These are phyloP conservation scores for Lanmaoa pseudosensibilis DNA, from an alignment of 768 basidiomycete species.

Conservation along the genomic window DNA sequence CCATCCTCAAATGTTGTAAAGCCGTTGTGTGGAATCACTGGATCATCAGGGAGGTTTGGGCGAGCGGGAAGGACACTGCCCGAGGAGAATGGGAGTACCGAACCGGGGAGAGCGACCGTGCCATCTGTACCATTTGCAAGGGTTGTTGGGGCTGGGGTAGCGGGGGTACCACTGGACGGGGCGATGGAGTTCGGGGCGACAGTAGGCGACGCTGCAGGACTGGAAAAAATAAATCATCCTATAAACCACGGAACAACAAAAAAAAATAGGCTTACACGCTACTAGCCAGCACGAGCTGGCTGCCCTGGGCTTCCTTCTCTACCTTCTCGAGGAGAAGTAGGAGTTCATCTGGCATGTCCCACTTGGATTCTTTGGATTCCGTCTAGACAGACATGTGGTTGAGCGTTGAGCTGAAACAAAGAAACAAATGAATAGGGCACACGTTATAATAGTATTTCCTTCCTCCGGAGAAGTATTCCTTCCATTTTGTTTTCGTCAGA, in stretches of 20 bases:
- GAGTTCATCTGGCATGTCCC: constrained; percentile 97
- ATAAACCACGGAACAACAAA: background rate
- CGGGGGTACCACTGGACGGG: constrained; percentile 48
- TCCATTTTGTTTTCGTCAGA: constrained; percentile 90
- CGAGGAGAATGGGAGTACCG: constrained; percentile 62
- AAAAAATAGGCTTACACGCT: constrained; percentile 21
- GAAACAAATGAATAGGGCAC: constrained; percentile 19
- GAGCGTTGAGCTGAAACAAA: background rate
- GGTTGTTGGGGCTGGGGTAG: constrained; percentile 39
- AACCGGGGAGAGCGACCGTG: constrained; percentile 46
- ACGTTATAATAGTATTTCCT: constrained; percentile 92
- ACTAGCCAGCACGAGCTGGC: constrained; percentile 37
- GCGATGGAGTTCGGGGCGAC: constrained; percentile 38
- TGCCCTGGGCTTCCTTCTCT: constrained; percentile 63
- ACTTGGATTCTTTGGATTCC: constrained; percentile 90
- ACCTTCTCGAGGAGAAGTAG: constrained; percentile 81
- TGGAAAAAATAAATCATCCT: constrained; percentile 10
- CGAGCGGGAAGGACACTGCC: constrained; percentile 65
- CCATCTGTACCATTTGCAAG: constrained; percentile 49
- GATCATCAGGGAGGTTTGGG: constrained; percentile 82
- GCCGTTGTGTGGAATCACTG: constrained; percentile 86
- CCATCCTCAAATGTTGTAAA: constrained; percentile 86
- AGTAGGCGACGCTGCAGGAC: constrained; percentile 41
- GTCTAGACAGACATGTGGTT: constrained; percentile 45
- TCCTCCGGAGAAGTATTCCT: constrained; percentile 92